These are phyloP conservation scores for Barbarea vulgaris DNA, from an alignment of 345 rosid genomes.

Conservation along the genomic window DNA sequence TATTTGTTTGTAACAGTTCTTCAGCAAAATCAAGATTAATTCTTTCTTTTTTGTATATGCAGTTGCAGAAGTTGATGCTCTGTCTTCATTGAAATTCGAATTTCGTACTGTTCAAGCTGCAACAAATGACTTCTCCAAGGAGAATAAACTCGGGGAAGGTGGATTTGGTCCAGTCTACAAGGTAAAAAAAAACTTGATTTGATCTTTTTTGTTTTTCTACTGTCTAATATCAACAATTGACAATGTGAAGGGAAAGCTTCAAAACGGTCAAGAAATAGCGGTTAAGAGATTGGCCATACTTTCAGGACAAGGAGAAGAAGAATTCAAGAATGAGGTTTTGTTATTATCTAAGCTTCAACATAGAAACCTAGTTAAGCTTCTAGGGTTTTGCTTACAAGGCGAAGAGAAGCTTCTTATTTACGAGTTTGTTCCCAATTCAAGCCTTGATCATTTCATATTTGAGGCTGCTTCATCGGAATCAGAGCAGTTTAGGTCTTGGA, in stretches of 20 bases:
- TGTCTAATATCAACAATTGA: background rate
- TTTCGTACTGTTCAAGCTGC: constrained; percentile 11
- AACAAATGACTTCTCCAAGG: constrained; percentile 10
- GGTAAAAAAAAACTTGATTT: constrained; percentile 11
- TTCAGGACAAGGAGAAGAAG: constrained; percentile 45
- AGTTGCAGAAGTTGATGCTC: constrained; percentile 10
- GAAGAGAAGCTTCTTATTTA: constrained; percentile 45
- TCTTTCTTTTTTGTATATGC: background rate
- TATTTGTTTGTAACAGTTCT: background rate
- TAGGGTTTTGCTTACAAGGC: constrained; percentile 47
- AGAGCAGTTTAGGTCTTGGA: background rate
- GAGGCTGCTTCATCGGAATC: background rate
- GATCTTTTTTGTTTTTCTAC: background rate
- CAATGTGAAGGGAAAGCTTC: constrained; percentile 37
- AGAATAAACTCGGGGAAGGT: constrained; percentile 29
- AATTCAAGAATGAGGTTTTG: constrained; percentile 37
- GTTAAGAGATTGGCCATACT: constrained; percentile 40
- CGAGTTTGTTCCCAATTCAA: constrained; percentile 48
- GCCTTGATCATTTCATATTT: constrained; percentile 45
- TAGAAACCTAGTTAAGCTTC: constrained; percentile 42
- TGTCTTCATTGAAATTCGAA: constrained; percentile 23
- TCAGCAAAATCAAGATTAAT: background rate
- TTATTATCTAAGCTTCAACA: constrained; percentile 17
- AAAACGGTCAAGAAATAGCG: constrained; percentile 36
- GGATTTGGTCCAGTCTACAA: constrained; percentile 35